Evolutionary conservation across 331 rosid genomes (phyloP).

Genomic region (Cydonia oblonga): DNA sequence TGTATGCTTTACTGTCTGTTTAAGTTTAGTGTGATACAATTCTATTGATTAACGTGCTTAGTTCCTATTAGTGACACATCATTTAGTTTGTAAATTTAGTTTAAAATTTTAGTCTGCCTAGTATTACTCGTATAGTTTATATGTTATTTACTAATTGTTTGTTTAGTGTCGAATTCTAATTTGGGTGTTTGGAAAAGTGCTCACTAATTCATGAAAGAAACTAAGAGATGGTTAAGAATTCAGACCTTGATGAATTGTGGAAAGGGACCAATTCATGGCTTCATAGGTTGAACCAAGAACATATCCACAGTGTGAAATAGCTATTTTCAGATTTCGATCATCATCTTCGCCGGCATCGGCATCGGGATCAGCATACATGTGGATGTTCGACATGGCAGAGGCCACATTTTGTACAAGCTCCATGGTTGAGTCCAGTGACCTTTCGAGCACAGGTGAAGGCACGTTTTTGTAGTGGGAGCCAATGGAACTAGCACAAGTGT

Average conservation of each 20-base stretch:
- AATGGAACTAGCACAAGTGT: background rate
- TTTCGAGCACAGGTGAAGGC: background rate
- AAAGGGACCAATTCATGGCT: constrained; percentile 6
- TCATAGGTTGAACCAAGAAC: background rate
- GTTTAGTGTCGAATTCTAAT: too few relatives aligned
- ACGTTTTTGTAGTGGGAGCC: background rate
- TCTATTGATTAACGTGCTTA: too few relatives aligned
- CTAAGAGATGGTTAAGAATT: background rate
- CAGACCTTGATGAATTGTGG: background rate
- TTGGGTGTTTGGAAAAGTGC: too few relatives aligned
- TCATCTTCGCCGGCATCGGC: background rate
- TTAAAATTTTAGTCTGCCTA: too few relatives aligned
- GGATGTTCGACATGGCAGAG: background rate
- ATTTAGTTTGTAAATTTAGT: too few relatives aligned
- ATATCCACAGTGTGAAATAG: background rate
- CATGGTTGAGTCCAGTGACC: constrained; percentile 2
- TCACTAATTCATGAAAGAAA: too few relatives aligned
- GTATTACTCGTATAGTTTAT: too few relatives aligned
- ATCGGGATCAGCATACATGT: background rate
- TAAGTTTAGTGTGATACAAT: too few relatives aligned
- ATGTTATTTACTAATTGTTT: too few relatives aligned
- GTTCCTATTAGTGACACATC: too few relatives aligned
- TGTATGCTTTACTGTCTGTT: too few relatives aligned
- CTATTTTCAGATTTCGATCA: background rate
- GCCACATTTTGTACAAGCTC: background rate